Conservation (phyloP, 495 filamentous ascomycete species). For the Barbatosphaeria neglecta region DNA sequence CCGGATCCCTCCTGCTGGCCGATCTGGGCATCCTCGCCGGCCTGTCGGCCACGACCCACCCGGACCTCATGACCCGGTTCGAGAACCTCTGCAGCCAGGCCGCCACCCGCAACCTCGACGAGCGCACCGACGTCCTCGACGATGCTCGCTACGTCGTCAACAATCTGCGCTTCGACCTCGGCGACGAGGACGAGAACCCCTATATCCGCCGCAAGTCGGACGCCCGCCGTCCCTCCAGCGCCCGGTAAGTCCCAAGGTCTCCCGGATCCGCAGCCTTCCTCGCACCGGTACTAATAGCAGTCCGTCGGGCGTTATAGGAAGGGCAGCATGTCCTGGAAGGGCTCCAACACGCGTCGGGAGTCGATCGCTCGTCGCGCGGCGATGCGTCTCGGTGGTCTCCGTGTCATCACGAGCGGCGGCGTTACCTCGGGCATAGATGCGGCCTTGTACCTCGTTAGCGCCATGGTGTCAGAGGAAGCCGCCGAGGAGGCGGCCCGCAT, state of each 20-base stretch:
- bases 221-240: slow-evolving; percentile 47
- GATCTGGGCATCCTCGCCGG: slow-evolving; percentile 60
- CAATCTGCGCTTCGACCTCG: slow-evolving; percentile 65
- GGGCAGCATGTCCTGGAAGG: slow-evolving; percentile 60
- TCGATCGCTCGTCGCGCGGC: slow-evolving; percentile 53
- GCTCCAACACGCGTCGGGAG: slow-evolving; percentile 51
- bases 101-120: slow-evolving; percentile 40
- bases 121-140: slow-evolving; percentile 62
- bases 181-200: slow-evolving; percentile 62
- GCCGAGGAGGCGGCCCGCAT: slow-evolving; percentile 55
- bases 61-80: slow-evolving; percentile 48
- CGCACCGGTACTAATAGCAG: slow-evolving; percentile 10
- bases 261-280: neutral
- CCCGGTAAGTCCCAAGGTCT: slow-evolving; percentile 31
- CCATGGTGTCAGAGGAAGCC: slow-evolving; percentile 53
- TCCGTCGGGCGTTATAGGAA: too few relatives aligned
- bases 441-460: slow-evolving; percentile 63
- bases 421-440: slow-evolving; percentile 70
- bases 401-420: slow-evolving; percentile 67
- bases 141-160: slow-evolving; percentile 68
- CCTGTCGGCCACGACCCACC: slow-evolving; percentile 61
- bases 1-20: slow-evolving; percentile 61
- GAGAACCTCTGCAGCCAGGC: slow-evolving; percentile 60
- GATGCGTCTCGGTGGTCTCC: slow-evolving; percentile 55
- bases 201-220: slow-evolving; percentile 58